Conservation (phyloP, 2,329 filamentous ascomycete genomes). For the Apiospora pterosperma region DNA sequence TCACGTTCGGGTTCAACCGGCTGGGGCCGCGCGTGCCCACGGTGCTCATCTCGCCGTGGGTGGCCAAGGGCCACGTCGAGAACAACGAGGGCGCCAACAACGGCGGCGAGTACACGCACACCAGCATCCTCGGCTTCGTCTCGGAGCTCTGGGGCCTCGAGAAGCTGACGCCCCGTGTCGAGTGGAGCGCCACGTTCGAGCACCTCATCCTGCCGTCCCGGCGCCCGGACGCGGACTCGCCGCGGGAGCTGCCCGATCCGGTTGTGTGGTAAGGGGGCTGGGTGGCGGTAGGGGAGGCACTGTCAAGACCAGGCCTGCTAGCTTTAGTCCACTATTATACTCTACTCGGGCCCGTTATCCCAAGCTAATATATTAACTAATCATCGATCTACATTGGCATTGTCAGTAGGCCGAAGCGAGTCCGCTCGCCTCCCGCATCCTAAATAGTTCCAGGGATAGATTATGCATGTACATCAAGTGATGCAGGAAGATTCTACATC, state of each 20-base stretch:
- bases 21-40: not conserved
- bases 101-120: not conserved
- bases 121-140: not conserved
- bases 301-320: no score
- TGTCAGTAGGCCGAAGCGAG: no score
- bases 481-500: no score
- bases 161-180: not conserved
- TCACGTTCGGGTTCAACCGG: not conserved
- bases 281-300: not conserved
- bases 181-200: not conserved
- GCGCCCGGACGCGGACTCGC: not conserved
- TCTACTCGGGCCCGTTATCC: no score
- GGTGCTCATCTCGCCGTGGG: not conserved
- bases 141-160: slow-evolving; percentile 3
- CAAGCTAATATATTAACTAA: no score
- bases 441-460: no score
- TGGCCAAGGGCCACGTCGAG: not conserved
- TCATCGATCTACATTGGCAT: no score
- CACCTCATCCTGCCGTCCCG: not conserved
- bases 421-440: no score
- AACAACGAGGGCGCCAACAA: not conserved
- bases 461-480: no score
- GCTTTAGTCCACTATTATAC: no score
- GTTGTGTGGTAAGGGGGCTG: not conserved
- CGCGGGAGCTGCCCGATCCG: not conserved